Conservation (phyloP, 768 basidiomycete genomes). For the Agaricus subrufescens region DNA sequence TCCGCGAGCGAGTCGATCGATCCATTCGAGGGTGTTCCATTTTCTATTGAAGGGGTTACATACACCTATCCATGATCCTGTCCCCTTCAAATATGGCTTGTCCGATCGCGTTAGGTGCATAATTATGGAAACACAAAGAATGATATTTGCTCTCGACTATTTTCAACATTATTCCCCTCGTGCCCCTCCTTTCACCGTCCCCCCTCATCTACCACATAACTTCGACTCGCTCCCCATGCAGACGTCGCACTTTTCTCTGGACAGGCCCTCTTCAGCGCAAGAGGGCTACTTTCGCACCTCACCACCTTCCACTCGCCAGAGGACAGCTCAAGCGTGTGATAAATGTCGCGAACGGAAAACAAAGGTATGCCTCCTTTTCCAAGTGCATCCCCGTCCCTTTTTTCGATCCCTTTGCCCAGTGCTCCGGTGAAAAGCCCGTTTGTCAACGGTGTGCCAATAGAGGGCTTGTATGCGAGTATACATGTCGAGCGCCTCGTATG, state of each 20-base stretch:
- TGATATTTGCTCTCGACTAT: constrained; percentile 5
- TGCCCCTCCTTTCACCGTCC: neutral
- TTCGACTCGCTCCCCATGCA: neutral
- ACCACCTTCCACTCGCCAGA: constrained; percentile 41
- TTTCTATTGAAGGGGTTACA: constrained; percentile 1
- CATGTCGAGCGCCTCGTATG: constrained; percentile 31
- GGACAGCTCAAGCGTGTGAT: constrained; percentile 51
- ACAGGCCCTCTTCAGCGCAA: neutral
- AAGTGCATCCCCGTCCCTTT: neutral
- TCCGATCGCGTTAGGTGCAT: neutral
- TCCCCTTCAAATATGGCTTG: constrained; percentile 6
- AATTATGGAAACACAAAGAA: constrained; percentile 8
- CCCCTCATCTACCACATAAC: neutral
- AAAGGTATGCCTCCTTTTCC: constrained; percentile 31
- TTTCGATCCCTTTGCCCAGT: constrained; percentile 26
- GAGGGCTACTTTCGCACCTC: constrained; percentile 5
- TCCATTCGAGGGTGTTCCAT: constrained; percentile 3
- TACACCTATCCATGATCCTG: neutral
- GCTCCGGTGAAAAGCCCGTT: constrained; percentile 51
- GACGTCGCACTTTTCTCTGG: neutral
- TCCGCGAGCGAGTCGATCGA: constrained; percentile 8
- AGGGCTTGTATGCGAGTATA: constrained; percentile 49
- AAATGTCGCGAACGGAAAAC: constrained; percentile 56
- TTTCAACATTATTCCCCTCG: constrained; percentile 2
- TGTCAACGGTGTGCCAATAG: constrained; percentile 46